Conservation (phyloP, 1,284 basidiomycete genomes). For the Meira nashicola region DNA sequence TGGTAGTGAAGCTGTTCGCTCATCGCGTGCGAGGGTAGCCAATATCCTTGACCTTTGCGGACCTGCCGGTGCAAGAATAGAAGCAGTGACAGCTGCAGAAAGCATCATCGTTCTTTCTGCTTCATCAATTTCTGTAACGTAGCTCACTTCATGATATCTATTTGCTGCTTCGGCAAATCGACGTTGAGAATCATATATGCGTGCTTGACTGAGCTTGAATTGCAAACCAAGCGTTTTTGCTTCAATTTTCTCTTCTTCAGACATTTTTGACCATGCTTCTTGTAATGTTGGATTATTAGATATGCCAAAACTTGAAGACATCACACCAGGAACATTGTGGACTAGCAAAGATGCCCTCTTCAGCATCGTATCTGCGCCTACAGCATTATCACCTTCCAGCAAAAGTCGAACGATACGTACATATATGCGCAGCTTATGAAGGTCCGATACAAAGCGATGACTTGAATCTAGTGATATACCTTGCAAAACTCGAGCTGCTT, state of each 20-base stretch:
- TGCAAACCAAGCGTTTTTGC: conserved; percentile 29
- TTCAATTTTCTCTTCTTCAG: conserved; percentile 21
- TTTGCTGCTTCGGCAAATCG: conserved; percentile 92
- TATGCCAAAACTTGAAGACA: neutral
- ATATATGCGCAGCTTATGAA: conserved; percentile 82
- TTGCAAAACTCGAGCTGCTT: conserved; percentile 83
- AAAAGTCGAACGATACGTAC: conserved; percentile 88
- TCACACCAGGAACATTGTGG: conserved; percentile 55
- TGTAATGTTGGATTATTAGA: conserved; percentile 1
- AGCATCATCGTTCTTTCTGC: conserved; percentile 35
- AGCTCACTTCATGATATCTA: conserved; percentile 78
- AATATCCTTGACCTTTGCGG: conserved; percentile 88
- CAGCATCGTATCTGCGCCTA: conserved; percentile 91
- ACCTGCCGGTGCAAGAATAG: conserved; percentile 93
- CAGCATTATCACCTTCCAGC: conserved; percentile 90
- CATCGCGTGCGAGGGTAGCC: conserved; percentile 86
- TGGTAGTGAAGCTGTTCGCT: conserved; percentile 72
- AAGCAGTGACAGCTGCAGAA: conserved; percentile 84
- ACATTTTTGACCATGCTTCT: conserved; percentile 2
- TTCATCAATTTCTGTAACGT: conserved; percentile 33
- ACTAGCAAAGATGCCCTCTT: conserved; percentile 88
- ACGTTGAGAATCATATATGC: conserved; percentile 83
- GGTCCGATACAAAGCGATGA: conserved; percentile 70
- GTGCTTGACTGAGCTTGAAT: conserved; percentile 60
- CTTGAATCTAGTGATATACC: conserved; percentile 84